Base-by-base conservation (phyloP, 2,329 filamentous ascomycete species). In the Arthrobotrys iridis region DNA sequence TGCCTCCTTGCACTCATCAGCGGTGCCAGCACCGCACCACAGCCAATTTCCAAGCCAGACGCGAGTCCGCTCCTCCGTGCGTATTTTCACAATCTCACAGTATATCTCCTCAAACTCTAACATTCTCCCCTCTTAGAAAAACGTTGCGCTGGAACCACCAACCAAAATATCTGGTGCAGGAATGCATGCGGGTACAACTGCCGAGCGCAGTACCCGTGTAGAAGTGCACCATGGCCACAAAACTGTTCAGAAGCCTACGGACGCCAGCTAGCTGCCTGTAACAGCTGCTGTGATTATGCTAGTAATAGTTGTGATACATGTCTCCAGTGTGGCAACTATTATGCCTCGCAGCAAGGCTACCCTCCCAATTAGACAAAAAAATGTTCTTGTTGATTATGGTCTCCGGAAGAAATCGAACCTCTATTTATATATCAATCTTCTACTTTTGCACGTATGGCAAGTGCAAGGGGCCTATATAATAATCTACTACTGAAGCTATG, bases 111-210 rank as follows among this genome's bases (percentile, higher is more conserved):
- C 45, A 57, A 65, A 60, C 22, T 11, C 37, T 10, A 13, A 43
- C 30, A 4, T 15, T 60, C 13, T 15, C 30, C 26, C 18, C 35
- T 22, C 35, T 43, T 46, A 66, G 62, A 57, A 55, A 66, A 66
- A 66, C 62, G 62, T 18, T 66, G 62, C 48, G n/a, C 11, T n/a
- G 37, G 24, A 22, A n/a, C 15, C 24, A 22, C 35, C 37, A 13
- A 35, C 1, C 22, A 33, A 33, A 35, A 57, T 37, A 5, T 1
- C 18, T 66, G 48, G 46, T 66, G 62, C 26, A 57, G 10, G 15
- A n/a, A 2, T 18, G 33, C 62, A 20, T 66, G 62, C 37, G 62
- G 48, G 7, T 66, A 66, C 37, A 66, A 66, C 48, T 66, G 62
- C 62, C 48, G 48, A 13, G 48, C 62, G 1, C 37, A 10, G 26